Conservation (phyloP, 2,329 filamentous ascomycete species). For the Pestalotiopsis sp. region DNA sequence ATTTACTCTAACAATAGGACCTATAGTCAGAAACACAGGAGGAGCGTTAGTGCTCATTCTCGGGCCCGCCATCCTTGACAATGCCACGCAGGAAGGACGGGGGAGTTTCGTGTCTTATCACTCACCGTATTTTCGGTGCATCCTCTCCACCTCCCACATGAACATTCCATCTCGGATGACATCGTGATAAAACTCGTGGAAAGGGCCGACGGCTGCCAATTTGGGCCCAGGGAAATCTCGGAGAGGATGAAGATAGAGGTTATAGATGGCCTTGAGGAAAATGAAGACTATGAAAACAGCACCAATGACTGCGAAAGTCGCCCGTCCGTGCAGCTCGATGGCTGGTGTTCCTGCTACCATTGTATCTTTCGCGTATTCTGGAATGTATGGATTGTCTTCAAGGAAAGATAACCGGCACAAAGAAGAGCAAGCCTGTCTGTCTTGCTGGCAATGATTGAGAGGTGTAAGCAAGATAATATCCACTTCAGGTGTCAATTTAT, state of each 20-base stretch:
- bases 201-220: conserved; percentile 23
- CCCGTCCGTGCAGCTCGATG: neutral
- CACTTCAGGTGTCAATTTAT: neutral
- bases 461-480: neutral
- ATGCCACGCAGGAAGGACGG: neutral
- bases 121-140: conserved; percentile 26
- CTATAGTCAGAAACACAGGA: neutral
- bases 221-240: conserved; percentile 23
- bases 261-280: neutral
- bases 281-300: neutral
- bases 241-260: conserved; percentile 4
- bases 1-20: conserved; percentile 35
- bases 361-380: neutral
- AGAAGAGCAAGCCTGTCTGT: neutral
- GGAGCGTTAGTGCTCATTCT: neutral
- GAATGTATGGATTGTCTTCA: neutral
- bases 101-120: neutral
- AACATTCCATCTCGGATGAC: conserved; percentile 19
- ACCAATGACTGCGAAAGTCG: neutral
- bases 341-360: neutral
- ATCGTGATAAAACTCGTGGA: conserved; percentile 27
- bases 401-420: neutral
- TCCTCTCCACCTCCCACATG: conserved; percentile 20
- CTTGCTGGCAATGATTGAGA: neutral
- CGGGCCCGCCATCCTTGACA: neutral